These are phyloP conservation scores for Thalia dealbata DNA, from an alignment of 176 grass and related monocot species.

Conservation along the genomic window DNA sequence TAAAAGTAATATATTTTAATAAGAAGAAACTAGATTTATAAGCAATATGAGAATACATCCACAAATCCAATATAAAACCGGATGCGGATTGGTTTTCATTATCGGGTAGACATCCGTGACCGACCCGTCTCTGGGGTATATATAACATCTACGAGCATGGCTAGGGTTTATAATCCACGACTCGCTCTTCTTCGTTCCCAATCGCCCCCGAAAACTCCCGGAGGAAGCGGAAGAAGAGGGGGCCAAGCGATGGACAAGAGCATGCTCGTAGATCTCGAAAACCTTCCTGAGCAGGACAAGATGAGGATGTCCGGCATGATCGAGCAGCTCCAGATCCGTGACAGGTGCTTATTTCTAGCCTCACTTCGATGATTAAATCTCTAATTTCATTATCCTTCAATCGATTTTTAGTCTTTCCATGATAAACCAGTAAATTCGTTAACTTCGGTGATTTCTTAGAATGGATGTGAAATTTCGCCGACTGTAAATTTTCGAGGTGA, in stretches of 20 bases:
- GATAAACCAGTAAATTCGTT: not conserved
- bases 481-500: no score
- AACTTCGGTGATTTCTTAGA: no score
- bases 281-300: slow-evolving; percentile 84
- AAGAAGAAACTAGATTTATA: no score
- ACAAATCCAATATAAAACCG: not conserved
- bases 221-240: not conserved
- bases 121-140: not conserved
- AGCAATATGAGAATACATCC: no score
- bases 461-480: no score
- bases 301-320: slow-evolving; percentile 77
- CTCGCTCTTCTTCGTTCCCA: no score
- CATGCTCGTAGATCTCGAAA: slow-evolving; percentile 72
- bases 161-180: not conserved
- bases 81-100: not conserved
- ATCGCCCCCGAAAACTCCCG: slow-evolving; percentile 11
- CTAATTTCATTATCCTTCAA: not conserved
- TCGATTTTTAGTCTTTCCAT: not conserved
- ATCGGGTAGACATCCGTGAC: not conserved
- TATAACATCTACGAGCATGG: not conserved
- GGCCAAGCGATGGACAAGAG: slow-evolving; percentile 69
- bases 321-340: slow-evolving; percentile 90
- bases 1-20: no score
- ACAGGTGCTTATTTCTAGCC: slow-evolving; percentile 47
- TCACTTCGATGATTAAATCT: not conserved